Evolutionary conservation across 2,329 filamentous ascomycete genomes (phyloP), one percentile per base, ranked within the genome.

Genomic region (Aspergillus awamori): DNA sequence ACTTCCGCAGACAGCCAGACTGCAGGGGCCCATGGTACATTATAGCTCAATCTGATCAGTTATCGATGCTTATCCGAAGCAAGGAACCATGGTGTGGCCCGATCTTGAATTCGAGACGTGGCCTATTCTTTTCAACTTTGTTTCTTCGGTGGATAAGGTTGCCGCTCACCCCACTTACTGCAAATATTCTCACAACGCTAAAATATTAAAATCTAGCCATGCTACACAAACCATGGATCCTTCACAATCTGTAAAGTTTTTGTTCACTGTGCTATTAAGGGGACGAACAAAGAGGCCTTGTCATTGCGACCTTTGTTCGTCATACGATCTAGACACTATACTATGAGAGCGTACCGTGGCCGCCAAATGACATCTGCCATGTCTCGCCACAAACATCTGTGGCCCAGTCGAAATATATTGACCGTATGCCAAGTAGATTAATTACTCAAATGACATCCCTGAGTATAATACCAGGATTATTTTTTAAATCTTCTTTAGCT

Each of bases 391-490:
- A 11, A 30, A 30, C 1, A 11, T 11, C 0, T 11, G 28, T 11
- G 11, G 11, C 1, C 3, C 1, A 30, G 8, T 1, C 28, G 8
- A 30, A 6, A 30, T 8, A 8, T 0, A 10, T 30, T 30, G 28
- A 4, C 28, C 28, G 8, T 30, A 3, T 0, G 8, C 28, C 3
- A 33, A 2, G 11, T 7, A 26, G 5, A 26, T 2, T 13, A 13
- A 1, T 11, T 36, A 36, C 10, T 36, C 3, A 11, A 30, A 8
- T 10, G 4, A 6, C 15, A 6, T 0, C 2, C 2, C 1, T 6
- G 0, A 15, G 13, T 36, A 0, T 5, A 6, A 1, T 13, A 5
- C 11, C 33, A 6, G 4, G 0, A 36, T 36, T 36, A 36, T 36
- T 1, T 13, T 36, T 13, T 0, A 2, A 2, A 2, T 20, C 2